These are phyloP conservation scores for Pseudomonodictys pantanalensis DNA, from an alignment of 495 filamentous ascomycete species.

Conservation along the genomic window DNA sequence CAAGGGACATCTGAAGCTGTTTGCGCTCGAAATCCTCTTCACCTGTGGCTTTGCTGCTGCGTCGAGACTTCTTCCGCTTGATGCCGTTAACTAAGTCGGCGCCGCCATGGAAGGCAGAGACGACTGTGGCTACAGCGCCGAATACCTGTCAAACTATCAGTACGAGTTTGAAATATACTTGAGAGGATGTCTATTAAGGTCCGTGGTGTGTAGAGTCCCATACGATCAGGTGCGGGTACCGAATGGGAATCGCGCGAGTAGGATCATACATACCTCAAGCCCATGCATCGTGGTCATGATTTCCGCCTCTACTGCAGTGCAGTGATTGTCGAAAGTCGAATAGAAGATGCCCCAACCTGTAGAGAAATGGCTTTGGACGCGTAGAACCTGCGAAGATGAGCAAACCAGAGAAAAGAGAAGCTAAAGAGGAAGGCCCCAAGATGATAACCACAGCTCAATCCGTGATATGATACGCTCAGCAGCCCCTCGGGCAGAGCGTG, in stretches of 20 bases:
- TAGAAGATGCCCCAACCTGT: too few relatives aligned
- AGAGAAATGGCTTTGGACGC: too few relatives aligned
- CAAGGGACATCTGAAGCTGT: slow-evolving; percentile 29
- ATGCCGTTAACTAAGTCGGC: slow-evolving; percentile 41
- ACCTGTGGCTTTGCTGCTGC: slow-evolving; percentile 11
- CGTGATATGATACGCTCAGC: too few relatives aligned
- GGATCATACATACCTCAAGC: slow-evolving; percentile 30
- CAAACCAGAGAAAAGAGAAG: too few relatives aligned
- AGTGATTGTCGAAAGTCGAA: background rate
- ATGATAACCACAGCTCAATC: too few relatives aligned
- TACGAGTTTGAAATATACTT: background rate
- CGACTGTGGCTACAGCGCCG: slow-evolving; percentile 45
- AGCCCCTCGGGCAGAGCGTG: too few relatives aligned
- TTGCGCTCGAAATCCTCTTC: slow-evolving; percentile 35
- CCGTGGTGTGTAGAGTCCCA: too few relatives aligned
- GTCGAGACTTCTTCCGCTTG: slow-evolving; percentile 41
- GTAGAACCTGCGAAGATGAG: too few relatives aligned
- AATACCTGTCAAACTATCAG: slow-evolving; percentile 35
- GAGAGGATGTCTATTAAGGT: too few relatives aligned
- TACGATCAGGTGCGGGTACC: too few relatives aligned
- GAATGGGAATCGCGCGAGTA: background rate
- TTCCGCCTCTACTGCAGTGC: background rate
- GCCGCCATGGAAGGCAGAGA: slow-evolving; percentile 49
- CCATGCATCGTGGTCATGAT: slow-evolving; percentile 21
- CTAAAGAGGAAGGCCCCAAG: too few relatives aligned